Base-by-base conservation (phyloP, 306 rosid species). In the Datisca glomerata region DNA sequence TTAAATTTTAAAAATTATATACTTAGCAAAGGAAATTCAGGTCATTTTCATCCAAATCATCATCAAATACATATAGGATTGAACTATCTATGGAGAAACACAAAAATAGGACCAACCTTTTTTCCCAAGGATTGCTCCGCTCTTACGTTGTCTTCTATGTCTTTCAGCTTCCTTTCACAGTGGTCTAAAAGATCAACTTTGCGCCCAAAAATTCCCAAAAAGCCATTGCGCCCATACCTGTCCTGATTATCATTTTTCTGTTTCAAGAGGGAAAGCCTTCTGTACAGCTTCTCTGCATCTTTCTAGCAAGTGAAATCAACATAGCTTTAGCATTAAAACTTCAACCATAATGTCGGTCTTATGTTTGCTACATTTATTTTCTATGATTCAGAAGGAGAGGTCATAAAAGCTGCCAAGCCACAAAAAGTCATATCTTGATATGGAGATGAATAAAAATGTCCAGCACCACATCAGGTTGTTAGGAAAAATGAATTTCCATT, bases 231-330 rank as follows among this genome's bases (percentile, higher is more conserved):
- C 24, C 12, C 43, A 4, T 57, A 64, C 64, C 71, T 64, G 60
- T 64, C 63, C 52, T 63, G 51, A 41, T 67, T 24, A 41, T 49
- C 58, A 22, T 25, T 57, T 28, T 46, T 67, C 14, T 51, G 45
- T 59, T 67, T 69, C 22, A 77, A 42, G 40, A 46, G 60, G 41
- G 72, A 55, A 39, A 85, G 54, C 66, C 20, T 72, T 67, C 49
- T 74, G 73, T 72, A 62, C 40, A 85, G 42, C 45, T 67, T 80
- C 44, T 78, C 75, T 39, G 85, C 78, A 49, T 80, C 85, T 52
- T 41, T 55, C 96, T 85, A 60, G 68, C 41, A 66, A 61, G 24
- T 31, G 3, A 31, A 31, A 31, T 8, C 3, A 31, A 31, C 36
- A 31, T 5, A 31, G n/a, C 3, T 14, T 31, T 29, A 29, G 35